These are phyloP conservation scores for Myxozyma monticola DNA, from an alignment of 805 yeast genomes.

Conservation along the genomic window DNA sequence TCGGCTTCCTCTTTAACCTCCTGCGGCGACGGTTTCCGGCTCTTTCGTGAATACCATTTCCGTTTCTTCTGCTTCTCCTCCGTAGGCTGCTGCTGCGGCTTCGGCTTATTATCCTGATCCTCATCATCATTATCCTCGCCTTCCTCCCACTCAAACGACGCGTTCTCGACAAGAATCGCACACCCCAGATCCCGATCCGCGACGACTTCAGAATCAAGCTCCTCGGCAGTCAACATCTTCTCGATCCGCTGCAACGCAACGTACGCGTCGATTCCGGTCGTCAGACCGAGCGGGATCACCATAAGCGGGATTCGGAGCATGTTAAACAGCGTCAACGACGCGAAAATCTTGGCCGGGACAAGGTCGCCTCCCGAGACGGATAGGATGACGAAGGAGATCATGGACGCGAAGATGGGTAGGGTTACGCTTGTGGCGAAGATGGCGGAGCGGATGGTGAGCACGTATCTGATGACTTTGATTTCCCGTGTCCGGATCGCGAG, in stretches of 20 bases:
- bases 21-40: slow-evolving; percentile 2
- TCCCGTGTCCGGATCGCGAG: slow-evolving; percentile 59
- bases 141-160: slow-evolving; percentile 66
- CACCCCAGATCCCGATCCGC: slow-evolving; percentile 40
- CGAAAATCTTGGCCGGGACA: slow-evolving; percentile 64
- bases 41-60: slow-evolving; percentile 7
- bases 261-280: slow-evolving; percentile 62
- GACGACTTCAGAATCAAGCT: slow-evolving; percentile 40
- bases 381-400: slow-evolving; percentile 55
- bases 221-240: slow-evolving; percentile 49
- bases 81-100: not conserved
- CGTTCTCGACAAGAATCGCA: slow-evolving; percentile 55
- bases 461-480: slow-evolving; percentile 56
- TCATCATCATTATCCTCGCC: slow-evolving; percentile 41
- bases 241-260: slow-evolving; percentile 59
- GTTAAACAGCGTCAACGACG: slow-evolving; percentile 70
- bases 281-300: slow-evolving; percentile 64
- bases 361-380: slow-evolving; percentile 46
- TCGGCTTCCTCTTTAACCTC: slow-evolving; percentile 23
- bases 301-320: slow-evolving; percentile 59
- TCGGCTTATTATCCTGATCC: slow-evolving; percentile 2
- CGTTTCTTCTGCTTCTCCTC: slow-evolving; percentile 1
- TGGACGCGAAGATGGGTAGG: slow-evolving; percentile 69
- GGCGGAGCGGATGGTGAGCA: slow-evolving; percentile 65
- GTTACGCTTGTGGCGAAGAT: slow-evolving; percentile 66